Base-by-base conservation (phyloP, 148 eudicot species). In the Arbutus unedo region DNA sequence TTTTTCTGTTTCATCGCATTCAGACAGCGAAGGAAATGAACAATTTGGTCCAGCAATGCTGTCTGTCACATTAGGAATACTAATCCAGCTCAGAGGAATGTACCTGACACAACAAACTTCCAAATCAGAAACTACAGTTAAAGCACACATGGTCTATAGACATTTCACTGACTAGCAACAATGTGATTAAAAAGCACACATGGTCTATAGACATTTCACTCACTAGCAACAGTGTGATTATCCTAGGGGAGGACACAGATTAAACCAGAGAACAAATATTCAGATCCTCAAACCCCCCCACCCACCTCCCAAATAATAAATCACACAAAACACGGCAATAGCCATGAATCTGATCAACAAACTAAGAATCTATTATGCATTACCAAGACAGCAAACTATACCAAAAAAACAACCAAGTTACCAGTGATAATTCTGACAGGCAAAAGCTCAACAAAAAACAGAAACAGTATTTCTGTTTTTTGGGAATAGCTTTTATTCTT, bases 81-180 rank as follows among this genome's bases (percentile, higher is more conserved):
- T 85, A 19, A 96, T 72, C 82, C 98, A 91, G 82, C 89, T 88
- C 62, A 94, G 89, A 82, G 99, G 99, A 45, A 93, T 85, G 81
- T 96, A 96, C 90, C 99, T 96, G 89, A 81, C 84, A 85, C 47
- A 74, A 81, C 6, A 77, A 78, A 38, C 19, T 55, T 62, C 66
- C 79, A 23, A n/a, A n/a, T 87, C 84, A 88, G 80, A 72, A 53
- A 51, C 11, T 64, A 77, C 68, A 82, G 70, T 38, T 14, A 72
- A 23, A 68, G 74, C 57, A 72, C 53, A 68, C 57, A 47, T 2
- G 48, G 31, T 6, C 10, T 19, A 56, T 21, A 64, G 48, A 60
- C 23, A 81, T 47, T 38, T 73, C 43, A 45, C 16, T 25, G 25
- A 1, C 43, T 16, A 25, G 45, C 48, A 56, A 48, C 47, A 25